Evolutionary conservation across 331 rosid species (phyloP).

Genomic region (Malus hybrid): DNA sequence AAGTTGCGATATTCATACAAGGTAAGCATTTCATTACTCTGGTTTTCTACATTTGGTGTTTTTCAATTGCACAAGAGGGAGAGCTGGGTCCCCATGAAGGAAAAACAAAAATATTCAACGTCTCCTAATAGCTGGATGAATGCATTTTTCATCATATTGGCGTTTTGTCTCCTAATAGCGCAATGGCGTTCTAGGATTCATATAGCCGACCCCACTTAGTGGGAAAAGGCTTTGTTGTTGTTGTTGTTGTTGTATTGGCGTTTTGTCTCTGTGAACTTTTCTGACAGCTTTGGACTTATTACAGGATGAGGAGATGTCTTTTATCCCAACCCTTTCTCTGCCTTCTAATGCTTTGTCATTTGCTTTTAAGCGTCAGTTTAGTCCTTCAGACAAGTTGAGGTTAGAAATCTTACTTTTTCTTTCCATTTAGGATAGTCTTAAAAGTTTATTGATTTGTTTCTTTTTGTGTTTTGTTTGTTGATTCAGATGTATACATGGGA

Average conservation of each 20-base stretch:
- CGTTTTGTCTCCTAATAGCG: background rate
- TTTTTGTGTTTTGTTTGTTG: background rate
- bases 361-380: constrained; percentile 80
- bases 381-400: constrained; percentile 86
- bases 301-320: constrained; percentile 86
- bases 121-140: background rate
- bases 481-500: background rate
- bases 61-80: background rate
- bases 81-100: background rate
- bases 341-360: constrained; percentile 81
- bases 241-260: background rate
- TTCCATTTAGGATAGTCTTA: background rate
- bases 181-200: no score
- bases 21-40: constrained; percentile 29
- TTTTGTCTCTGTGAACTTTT: background rate
- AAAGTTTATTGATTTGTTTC: background rate
- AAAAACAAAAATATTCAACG: background rate
- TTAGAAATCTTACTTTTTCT: constrained; percentile 17
- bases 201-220: no score
- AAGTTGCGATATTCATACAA: constrained; percentile 68
- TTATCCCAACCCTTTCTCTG: constrained; percentile 62
- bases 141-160: background rate
- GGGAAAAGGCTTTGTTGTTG: no score
- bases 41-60: background rate
- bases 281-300: constrained; percentile 19